Evolutionary conservation across 2,329 filamentous ascomycete species (phyloP).

Genomic region (Epichloe brachyelytri): DNA sequence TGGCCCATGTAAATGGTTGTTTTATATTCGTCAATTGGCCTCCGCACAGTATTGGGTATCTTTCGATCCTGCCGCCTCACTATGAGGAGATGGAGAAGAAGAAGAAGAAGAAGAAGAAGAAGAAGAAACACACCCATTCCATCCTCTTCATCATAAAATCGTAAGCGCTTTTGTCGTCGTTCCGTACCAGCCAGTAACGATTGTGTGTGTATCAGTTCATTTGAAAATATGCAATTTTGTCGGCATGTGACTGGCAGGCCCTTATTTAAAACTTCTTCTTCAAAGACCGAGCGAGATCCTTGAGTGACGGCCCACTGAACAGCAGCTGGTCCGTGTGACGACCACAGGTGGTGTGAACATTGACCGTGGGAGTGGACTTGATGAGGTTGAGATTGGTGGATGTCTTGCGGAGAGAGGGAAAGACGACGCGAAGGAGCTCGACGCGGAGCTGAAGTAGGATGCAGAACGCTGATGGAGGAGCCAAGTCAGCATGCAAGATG

Average conservation of each 20-base stretch:
- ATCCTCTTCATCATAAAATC: constrained; percentile 4
- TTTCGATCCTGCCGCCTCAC: neutral
- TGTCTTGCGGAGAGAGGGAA: constrained; percentile 17
- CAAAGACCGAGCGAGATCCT: constrained; percentile 29
- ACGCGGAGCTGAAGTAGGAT: constrained; percentile 18
- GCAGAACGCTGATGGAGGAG: constrained; percentile 12
- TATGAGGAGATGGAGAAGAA: neutral
- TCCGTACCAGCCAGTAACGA: constrained; percentile 17
- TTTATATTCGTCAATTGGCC: too few relatives aligned
- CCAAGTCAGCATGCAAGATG: constrained; percentile 9
- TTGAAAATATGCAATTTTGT: constrained; percentile 4
- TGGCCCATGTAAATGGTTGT: neutral
- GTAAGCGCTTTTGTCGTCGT: constrained; percentile 8
- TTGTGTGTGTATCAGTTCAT: neutral
- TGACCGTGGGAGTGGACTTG: constrained; percentile 29
- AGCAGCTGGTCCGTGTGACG: constrained; percentile 41
- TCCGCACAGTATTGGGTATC: neutral
- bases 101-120: neutral
- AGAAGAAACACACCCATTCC: neutral
- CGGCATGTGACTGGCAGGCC: neutral
- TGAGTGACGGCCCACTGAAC: constrained; percentile 34
- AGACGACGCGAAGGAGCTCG: constrained; percentile 11
- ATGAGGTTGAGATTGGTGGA: constrained; percentile 20
- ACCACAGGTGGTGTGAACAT: constrained; percentile 41
- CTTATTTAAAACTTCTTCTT: constrained; percentile 16